A percentile compares a stretch with the other conserved stretches of the same genome.
Evolutionary conservation across 148 eudicot species (phyloP).

Genomic region (Chenopodium suecicum): DNA sequence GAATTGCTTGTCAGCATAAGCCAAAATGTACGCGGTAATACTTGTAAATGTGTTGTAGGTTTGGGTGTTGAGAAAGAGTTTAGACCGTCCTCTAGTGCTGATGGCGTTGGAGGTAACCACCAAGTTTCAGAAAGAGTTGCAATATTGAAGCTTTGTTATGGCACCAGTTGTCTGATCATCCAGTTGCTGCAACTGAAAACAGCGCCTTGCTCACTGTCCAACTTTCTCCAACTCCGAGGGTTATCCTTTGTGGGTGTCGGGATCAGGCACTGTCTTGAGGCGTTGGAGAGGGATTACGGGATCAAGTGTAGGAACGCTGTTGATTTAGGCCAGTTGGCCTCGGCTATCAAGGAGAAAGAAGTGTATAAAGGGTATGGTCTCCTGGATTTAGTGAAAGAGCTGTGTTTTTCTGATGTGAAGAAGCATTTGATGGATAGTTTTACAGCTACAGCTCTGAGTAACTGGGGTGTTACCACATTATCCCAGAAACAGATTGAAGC

Average conservation of each 20-base stretch:
- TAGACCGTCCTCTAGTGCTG: neutral
- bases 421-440: neutral
- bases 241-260: slow-evolving; percentile 28
- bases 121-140: slow-evolving; percentile 7
- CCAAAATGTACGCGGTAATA: neutral
- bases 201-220: slow-evolving; percentile 14
- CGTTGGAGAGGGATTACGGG: slow-evolving; percentile 30
- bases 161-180: slow-evolving; percentile 12
- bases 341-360: neutral
- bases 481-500: slow-evolving; percentile 21
- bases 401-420: neutral
- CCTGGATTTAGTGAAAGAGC: slow-evolving; percentile 18
- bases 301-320: slow-evolving; percentile 24
- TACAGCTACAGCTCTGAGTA: neutral
- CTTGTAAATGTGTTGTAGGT: neutral
- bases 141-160: slow-evolving; percentile 21
- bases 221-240: slow-evolving; percentile 17
- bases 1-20: slow-evolving; percentile 9
- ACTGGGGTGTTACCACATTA: slow-evolving; percentile 24
- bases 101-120: neutral
- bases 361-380: slow-evolving; percentile 12
- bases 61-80: neutral
- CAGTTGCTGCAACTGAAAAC: slow-evolving; percentile 12
- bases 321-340: slow-evolving; percentile 25
- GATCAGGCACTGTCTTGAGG: slow-evolving; percentile 16